Evolutionary conservation across 2,329 filamentous ascomycete species (phyloP), one percentile per base, ranked within the genome.

Genomic region (Penicillium sp.): DNA sequence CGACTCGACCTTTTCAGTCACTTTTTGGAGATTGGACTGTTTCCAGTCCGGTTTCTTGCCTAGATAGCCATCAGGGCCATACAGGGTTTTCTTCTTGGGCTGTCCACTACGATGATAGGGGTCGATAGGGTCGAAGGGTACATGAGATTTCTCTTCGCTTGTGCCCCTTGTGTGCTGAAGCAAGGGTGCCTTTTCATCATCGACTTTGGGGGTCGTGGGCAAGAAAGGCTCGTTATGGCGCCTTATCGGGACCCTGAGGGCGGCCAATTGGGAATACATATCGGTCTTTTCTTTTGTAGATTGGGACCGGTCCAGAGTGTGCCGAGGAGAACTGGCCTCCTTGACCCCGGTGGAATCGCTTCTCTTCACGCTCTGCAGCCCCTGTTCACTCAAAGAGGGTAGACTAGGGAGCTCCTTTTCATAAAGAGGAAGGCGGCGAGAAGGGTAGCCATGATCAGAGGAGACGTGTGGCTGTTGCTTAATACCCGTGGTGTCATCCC

Each of bases 11-110:
- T 54, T 58, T 21, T 48, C 47, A 28, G 52, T 45, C 40, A 58
- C 40, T 23, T 47, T 50, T 28, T 58, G 56, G 11, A 58, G 8
- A n/a, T 43, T 52, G 7, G 51, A 28, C 28, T 58, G 35, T 18
- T 54, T 58, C 56, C 56, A 58, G 20, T 58, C 56, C 38, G 54
- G 50, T 12, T 40, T 23, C 28, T 58, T 49, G 7, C 56, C 56
- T 14, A 58, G 50, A 12, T 58, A 58, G 43, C 56, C 56, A 38
- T 50, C 51, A 18, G 56, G 51, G 3, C 56, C 56, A 21, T 58
- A 58, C 16, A 58, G 26, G 6, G 43, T 47, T 46, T 58, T 58
- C 51, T 58, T 58, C 38, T 58, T 58, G 3, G 56, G 56, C 38
- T 46, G 35, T 21, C 56, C 56, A 47, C 56, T 58, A 20, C n/a